A percentile compares a stretch with the other conserved stretches of the same genome.
Evolutionary conservation across 805 yeast genomes (phyloP).

Genomic region (Pichia occidentalis): DNA sequence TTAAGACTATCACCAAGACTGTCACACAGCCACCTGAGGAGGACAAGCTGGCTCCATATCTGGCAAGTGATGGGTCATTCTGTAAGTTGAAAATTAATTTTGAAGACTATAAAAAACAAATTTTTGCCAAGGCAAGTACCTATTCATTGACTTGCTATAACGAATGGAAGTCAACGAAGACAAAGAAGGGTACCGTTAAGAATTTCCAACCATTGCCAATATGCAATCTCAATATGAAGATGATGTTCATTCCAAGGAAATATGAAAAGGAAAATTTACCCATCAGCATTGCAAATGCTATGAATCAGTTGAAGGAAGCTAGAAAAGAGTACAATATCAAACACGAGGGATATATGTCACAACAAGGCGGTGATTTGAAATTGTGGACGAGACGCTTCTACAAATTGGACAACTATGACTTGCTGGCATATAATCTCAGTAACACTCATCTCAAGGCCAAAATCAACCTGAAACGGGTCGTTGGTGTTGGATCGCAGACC

Average conservation of each 20-base stretch:
- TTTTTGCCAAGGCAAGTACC: constrained; percentile 46
- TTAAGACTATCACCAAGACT: constrained; percentile 43
- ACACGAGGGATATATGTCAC: constrained; percentile 69
- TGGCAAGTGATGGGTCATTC: constrained; percentile 87
- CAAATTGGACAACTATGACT: constrained; percentile 60
- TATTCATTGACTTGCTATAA: constrained; percentile 62
- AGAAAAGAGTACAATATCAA: constrained; percentile 21
- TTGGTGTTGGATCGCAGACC: constrained; percentile 40
- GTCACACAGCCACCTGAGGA: constrained; percentile 41
- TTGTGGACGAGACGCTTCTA: constrained; percentile 69
- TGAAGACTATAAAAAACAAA: constrained; percentile 46
- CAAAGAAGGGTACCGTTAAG: constrained; percentile 26
- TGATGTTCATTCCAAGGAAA: constrained; percentile 63
- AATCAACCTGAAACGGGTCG: constrained; percentile 67
- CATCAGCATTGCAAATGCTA: constrained; percentile 54
- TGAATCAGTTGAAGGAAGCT: constrained; percentile 35
- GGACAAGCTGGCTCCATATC: constrained; percentile 55
- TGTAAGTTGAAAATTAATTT: constrained; percentile 69
- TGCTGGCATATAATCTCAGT: constrained; percentile 71
- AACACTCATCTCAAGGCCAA: constrained; percentile 65
- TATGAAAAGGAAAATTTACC: constrained; percentile 61
- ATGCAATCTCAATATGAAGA: constrained; percentile 60
- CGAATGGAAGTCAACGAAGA: constrained; percentile 62
- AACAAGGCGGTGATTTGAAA: constrained; percentile 87
- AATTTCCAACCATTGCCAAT: constrained; percentile 47